A percentile compares a stretch with the other conserved stretches of the same genome.
Conservation (phyloP, 768 basidiomycete species). For the Trametes gibbosa region DNA sequence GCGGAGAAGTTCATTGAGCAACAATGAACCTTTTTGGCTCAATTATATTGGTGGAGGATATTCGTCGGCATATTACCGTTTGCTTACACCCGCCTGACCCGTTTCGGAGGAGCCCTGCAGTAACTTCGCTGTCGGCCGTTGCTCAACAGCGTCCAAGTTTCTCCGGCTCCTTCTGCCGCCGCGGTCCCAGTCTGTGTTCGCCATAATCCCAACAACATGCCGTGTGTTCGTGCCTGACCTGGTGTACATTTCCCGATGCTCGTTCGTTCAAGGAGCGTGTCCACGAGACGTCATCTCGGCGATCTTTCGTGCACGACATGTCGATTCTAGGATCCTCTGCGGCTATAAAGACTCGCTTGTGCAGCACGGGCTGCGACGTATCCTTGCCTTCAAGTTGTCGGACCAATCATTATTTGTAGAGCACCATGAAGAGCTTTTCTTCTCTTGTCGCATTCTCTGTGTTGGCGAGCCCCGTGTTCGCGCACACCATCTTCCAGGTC, state of each 20-base stretch:
- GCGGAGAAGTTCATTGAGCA: no score
- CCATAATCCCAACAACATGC: not conserved
- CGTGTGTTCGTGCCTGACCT: not conserved
- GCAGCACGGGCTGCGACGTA: not conserved
- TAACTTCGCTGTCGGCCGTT: conserved; percentile 13
- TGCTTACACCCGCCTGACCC: conserved; percentile 12
- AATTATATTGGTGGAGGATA: not conserved
- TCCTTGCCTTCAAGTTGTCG: not conserved
- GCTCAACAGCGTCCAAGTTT: not conserved
- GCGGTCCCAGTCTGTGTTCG: not conserved
- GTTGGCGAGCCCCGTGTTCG: conserved; percentile 36
- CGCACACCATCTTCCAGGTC: conserved; percentile 55
- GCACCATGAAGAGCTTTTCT: conserved; percentile 21
- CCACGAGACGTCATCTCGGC: conserved; percentile 10
- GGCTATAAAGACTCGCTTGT: conserved; percentile 5
- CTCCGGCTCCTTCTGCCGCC: conserved; percentile 2
- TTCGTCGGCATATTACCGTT: conserved; percentile 3
- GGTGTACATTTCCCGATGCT: not conserved
- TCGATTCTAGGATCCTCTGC: not conserved
- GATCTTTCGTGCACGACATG: not conserved
- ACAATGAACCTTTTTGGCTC: not conserved
- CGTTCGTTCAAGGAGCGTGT: not conserved
- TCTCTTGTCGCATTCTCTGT: conserved; percentile 28
- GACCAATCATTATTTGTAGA: not conserved
- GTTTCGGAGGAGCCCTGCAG: conserved; percentile 18